phyloP scores from a whole-genome alignment of 768 basidiomycete species.

The Leucocoprinus sp. region DNA sequence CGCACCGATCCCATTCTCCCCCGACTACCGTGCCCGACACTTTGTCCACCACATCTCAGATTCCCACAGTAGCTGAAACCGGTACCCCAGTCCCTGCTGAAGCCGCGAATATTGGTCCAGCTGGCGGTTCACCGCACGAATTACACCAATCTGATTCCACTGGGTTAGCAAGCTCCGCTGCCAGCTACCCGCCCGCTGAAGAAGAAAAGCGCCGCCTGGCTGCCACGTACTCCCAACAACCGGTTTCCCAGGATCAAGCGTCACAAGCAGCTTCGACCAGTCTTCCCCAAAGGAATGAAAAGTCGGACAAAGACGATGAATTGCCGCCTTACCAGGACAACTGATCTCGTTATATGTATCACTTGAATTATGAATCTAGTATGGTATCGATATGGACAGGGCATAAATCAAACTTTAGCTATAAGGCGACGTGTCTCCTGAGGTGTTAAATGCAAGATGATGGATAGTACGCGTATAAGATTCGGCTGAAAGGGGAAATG shows the following conservation, averaged over 20 bases:
- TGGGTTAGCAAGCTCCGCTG: slow-evolving; percentile 18
- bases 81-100: slow-evolving; percentile 63
- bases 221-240: slow-evolving; percentile 27
- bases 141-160: slow-evolving; percentile 31
- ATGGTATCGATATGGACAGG: background rate
- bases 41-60: slow-evolving; percentile 1
- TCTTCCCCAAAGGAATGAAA: slow-evolving; percentile 17
- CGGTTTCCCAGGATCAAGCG: slow-evolving; percentile 16
- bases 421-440: slow-evolving; percentile 86
- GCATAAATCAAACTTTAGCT: slow-evolving; percentile 61
- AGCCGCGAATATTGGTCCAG: slow-evolving; percentile 53
- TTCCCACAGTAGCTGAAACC: slow-evolving; percentile 56
- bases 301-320: slow-evolving; percentile 33
- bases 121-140: slow-evolving; percentile 54
- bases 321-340: slow-evolving; percentile 41
- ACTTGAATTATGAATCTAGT: slow-evolving; percentile 4
- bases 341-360: background rate
- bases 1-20: slow-evolving; percentile 24
- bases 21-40: slow-evolving; percentile 13
- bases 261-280: slow-evolving; percentile 13
- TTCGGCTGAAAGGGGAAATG: slow-evolving; percentile 51
- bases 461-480: slow-evolving; percentile 84
- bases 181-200: slow-evolving; percentile 43
- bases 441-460: slow-evolving; percentile 90
- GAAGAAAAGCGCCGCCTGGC: slow-evolving; percentile 61